Conservation (phyloP, 108 stramenopile genomes). For the Skeletonema potamos region DNA sequence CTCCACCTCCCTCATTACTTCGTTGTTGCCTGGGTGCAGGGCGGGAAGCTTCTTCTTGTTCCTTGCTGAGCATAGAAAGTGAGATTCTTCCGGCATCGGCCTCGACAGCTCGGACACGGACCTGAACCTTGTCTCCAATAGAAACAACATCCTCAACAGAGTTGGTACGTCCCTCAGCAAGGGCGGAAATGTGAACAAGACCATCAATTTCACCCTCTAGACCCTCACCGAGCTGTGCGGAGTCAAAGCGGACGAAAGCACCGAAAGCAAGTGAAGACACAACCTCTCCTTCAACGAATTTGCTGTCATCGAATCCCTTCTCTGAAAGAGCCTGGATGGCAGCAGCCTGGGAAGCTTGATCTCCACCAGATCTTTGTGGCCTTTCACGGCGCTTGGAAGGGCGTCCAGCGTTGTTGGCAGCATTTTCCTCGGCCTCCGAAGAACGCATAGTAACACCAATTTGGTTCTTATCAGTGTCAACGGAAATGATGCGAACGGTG, state of each 20-base stretch:
- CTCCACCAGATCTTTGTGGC: slow-evolving; percentile 54
- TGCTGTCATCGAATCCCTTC: slow-evolving; percentile 74
- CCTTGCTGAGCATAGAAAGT: slow-evolving; percentile 81
- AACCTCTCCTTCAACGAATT: slow-evolving; percentile 89
- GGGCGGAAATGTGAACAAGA: slow-evolving; percentile 84
- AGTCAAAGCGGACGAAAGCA: slow-evolving; percentile 89
- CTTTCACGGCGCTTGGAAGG: slow-evolving; percentile 46
- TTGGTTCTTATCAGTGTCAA: slow-evolving; percentile 89
- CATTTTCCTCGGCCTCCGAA: slow-evolving; percentile 72
- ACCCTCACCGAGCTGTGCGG: slow-evolving; percentile 63
- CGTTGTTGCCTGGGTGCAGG: slow-evolving; percentile 22
- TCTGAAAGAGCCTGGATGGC: slow-evolving; percentile 59
- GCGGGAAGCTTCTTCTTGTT: slow-evolving; percentile 71
- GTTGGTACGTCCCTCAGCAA: slow-evolving; percentile 61
- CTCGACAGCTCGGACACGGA: slow-evolving; percentile 76
- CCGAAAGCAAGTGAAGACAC: slow-evolving; percentile 90
- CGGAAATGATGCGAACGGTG: slow-evolving; percentile 81
- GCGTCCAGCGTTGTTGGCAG: slow-evolving; percentile 41
- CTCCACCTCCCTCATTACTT: slow-evolving; percentile 26
- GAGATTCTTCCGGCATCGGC: slow-evolving; percentile 63
- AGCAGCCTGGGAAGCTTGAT: slow-evolving; percentile 67
- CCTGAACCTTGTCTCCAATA: slow-evolving; percentile 78
- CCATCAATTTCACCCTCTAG: slow-evolving; percentile 82
- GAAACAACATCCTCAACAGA: slow-evolving; percentile 63
- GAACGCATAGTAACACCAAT: slow-evolving; percentile 80